Base-by-base conservation (phyloP, 2,329 filamentous ascomycete genomes). In the Phaeosphaeria sp. region DNA sequence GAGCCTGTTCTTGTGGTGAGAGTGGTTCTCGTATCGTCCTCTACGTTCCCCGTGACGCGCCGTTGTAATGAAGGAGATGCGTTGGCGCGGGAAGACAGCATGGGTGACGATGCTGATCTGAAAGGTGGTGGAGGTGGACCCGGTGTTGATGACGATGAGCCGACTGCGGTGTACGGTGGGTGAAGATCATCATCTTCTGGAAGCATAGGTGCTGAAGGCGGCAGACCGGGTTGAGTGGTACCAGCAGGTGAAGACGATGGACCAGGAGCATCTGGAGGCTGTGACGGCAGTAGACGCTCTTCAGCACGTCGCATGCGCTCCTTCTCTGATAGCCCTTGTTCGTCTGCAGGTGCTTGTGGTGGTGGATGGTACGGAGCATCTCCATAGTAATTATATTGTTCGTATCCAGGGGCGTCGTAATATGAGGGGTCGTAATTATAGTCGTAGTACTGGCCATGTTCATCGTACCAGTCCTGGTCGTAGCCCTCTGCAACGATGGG, bases 301-400 rank as follows among this genome's bases (percentile, higher is more conserved):
- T 97, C 93, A 42, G 92, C 92, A 57, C 87, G 86, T 47, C 89
- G 86, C 57, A 95, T 79, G 49, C 89, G 88, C 58, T 96, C 89
- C 76, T 97, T 97, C 63, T 98, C 95, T 13, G 89, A 87, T 30
- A 93, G 79, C 4, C 80, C 83, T 58, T 85, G 85, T 54, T 92
- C 87, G 13, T 84, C 79, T 11, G 82, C 79, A 18, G 48, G 22
- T 36, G 88, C 66, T 27, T 85, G 80, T n/a, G 89, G 88, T 4
- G 86, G 85, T 5, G 74, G 72, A 9, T 76, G 63, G 48, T 68
- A 71, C 27, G 88, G 86, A 17, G 89, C 73, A 65, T 76, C 77
- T 55, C 70, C 60, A 25, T 70, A 73, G 54, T 65, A 69, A 33
- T 66, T 63, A 40, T 64, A 59, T 6, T 71, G 61, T 20, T 70